Evolutionary conservation across 192 early-diverging fungal genomes (phyloP), one percentile per base, ranked within the genome.

Genomic region (Linnemannia hyalina): DNA sequence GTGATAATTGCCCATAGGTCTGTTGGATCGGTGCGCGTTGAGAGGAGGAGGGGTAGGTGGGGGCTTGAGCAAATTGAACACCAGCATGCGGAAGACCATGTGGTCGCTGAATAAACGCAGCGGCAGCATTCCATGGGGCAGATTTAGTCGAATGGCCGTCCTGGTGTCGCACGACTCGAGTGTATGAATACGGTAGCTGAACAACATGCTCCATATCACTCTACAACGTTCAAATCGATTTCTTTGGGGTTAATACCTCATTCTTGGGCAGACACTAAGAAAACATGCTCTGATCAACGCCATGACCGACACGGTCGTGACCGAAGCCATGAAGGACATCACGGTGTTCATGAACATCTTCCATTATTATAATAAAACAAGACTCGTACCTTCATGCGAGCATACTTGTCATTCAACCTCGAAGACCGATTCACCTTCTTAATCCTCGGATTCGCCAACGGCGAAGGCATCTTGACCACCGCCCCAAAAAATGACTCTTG

Each of bases 351-450:
- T 23, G 3, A 20, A 23, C 6, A 8, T 23, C 54, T 4, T 3
- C 4, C 55, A 11, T 60, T 60, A 11, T 26, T 60, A 23, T n/a
- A 26, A 26, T 65, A 65, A 29, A 65, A 35, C 29, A 32, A 15
- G 11, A 9, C 60, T 60, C 6, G 22, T 65, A 75, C 74, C 74
- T 75, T 75, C 74, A 75, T 75, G 6, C 44, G 47, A 22, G 47
- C 46, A 36, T 75, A 75, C n/a, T 75, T 75, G 13, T 57, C 29
- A 60, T 75, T 75, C 54, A 75, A 41, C 32, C 49, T 74, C 15
- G 29, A 74, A 29, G 22, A 26, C 13, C 74, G 40, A 13, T 57
- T 49, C 29, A 63, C 4, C 4, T 57, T 75, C 11, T 36, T 35
- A 9, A 29, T 16, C 36, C 38, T 75, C 35, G 29, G 32, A 26